Evolutionary conservation across 495 filamentous ascomycete species (phyloP).

Genomic region (Thermochaetoides thermophila): DNA sequence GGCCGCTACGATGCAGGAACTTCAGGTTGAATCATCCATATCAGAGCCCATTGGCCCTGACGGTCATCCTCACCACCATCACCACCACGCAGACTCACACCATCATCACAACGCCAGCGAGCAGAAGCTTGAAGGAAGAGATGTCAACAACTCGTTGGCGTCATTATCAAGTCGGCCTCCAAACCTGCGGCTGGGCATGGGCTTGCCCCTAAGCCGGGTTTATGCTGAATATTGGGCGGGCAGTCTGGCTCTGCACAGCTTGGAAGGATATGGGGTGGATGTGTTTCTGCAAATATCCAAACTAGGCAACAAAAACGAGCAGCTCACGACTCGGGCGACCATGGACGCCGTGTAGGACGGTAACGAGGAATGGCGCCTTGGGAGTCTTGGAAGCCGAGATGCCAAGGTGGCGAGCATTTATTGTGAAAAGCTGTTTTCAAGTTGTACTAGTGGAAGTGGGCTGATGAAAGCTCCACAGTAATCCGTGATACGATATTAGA

Average conservation of each 20-base stretch:
- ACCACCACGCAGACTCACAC: conserved; percentile 5
- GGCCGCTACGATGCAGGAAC: conserved; percentile 88
- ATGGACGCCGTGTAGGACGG: conserved; percentile 80
- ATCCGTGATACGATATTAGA: not conserved
- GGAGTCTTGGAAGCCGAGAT: too few relatives aligned
- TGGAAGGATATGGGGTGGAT: conserved; percentile 97
- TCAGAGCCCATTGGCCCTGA: not conserved
- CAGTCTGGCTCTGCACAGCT: conserved; percentile 74
- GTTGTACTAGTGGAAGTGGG: too few relatives aligned
- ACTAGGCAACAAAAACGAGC: conserved; percentile 96
- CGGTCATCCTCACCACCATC: conserved; percentile 1
- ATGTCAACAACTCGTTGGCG: conserved; percentile 52
- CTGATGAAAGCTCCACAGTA: too few relatives aligned
- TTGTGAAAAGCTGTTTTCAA: not conserved
- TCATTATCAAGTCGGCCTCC: conserved; percentile 68
- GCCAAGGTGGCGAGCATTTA: too few relatives aligned
- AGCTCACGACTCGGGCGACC: conserved; percentile 70
- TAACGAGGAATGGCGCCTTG: too few relatives aligned
- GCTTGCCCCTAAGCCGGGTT: conserved; percentile 80
- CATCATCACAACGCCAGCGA: not conserved
- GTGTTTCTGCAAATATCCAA: conserved; percentile 95
- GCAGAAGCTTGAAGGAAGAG: conserved; percentile 1
- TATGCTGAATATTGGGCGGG: conserved; percentile 99
- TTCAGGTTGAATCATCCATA: conserved; percentile 23
- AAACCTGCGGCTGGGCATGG: conserved; percentile 82